Evolutionary conservation across 2,329 filamentous ascomycete genomes (phyloP).

Genomic region (Didymellaceae sp.): DNA sequence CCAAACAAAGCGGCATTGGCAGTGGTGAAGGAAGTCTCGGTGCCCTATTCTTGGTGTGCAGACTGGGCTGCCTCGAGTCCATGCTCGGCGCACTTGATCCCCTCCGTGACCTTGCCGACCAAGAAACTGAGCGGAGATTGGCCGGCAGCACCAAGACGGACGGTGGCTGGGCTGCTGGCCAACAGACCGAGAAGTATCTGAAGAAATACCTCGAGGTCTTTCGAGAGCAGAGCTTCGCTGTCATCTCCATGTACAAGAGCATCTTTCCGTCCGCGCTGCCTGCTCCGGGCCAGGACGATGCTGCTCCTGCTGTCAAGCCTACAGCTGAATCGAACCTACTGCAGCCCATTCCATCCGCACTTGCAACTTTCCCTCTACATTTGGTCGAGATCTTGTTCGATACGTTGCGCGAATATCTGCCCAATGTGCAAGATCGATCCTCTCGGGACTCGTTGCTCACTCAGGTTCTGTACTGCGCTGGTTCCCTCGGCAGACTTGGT

Average conservation of each 20-base stretch:
- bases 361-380: constrained; percentile 84
- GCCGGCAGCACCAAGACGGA: constrained; percentile 43
- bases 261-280: constrained; percentile 74
- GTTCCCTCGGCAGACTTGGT: constrained; percentile 85
- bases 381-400: constrained; percentile 81
- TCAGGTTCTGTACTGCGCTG: constrained; percentile 91
- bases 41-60: constrained; percentile 84
- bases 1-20: constrained; percentile 38
- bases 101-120: constrained; percentile 85
- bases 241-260: constrained; percentile 91
- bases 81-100: constrained; percentile 86
- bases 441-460: constrained; percentile 87
- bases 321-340: constrained; percentile 42
- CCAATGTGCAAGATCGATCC: constrained; percentile 78
- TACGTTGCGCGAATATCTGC: constrained; percentile 77
- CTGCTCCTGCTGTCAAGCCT: constrained; percentile 34
- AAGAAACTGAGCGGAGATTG: constrained; percentile 67
- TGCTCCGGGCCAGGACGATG: constrained; percentile 40
- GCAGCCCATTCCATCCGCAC: constrained; percentile 71
- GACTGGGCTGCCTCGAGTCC: constrained; percentile 77
- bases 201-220: constrained; percentile 98
- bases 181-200: constrained; percentile 91
- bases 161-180: constrained; percentile 71
- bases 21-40: constrained; percentile 72
- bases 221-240: constrained; percentile 94